Percentiles rank a stretch among this genome's conserved stretches.
Conservation (phyloP, 1,284 basidiomycete genomes). For the Macrocystidia cucumis region DNA sequence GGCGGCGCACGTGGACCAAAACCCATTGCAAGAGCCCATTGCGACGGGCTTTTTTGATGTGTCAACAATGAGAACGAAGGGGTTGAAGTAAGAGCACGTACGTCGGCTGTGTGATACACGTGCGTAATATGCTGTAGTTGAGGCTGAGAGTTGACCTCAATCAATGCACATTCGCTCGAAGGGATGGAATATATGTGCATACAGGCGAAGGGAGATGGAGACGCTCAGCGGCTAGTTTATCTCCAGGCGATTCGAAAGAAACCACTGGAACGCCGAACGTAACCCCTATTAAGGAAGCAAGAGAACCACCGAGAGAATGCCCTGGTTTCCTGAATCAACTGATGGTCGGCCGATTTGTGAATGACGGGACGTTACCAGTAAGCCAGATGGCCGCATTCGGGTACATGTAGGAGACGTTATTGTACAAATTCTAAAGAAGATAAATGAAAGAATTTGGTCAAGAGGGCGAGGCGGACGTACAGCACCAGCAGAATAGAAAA, state of each 20-base stretch:
- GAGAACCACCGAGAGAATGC: slow-evolving; percentile 71
- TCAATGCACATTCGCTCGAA: slow-evolving; percentile 5
- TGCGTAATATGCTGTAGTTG: slow-evolving; percentile 59
- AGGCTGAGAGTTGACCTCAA: slow-evolving; percentile 36
- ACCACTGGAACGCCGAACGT: slow-evolving; percentile 85
- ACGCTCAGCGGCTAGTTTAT: slow-evolving; percentile 76
- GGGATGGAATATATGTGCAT: slow-evolving; percentile 12
- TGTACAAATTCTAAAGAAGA: slow-evolving; percentile 55
- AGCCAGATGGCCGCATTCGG: slow-evolving; percentile 81
- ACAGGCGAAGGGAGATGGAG: slow-evolving; percentile 71
- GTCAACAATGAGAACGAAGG: not conserved
- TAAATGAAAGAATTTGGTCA: slow-evolving; percentile 3
- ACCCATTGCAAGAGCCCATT: slow-evolving; percentile 55
- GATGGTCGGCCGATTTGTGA: not conserved
- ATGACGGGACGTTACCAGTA: slow-evolving; percentile 29
- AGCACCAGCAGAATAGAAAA: slow-evolving; percentile 71
- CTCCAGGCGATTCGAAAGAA: slow-evolving; percentile 88
- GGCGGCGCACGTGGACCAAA: slow-evolving; percentile 49
- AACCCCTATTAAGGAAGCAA: slow-evolving; percentile 73
- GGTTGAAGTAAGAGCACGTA: slow-evolving; percentile 14
- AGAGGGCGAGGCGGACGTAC: slow-evolving; percentile 25
- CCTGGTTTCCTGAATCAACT: slow-evolving; percentile 14
- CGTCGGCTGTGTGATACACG: slow-evolving; percentile 66
- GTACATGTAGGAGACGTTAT: slow-evolving; percentile 77
- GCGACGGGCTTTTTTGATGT: slow-evolving; percentile 46